phyloP scores from a whole-genome alignment of 2,329 filamentous ascomycete genomes.

The Verticillium tricorpus region DNA sequence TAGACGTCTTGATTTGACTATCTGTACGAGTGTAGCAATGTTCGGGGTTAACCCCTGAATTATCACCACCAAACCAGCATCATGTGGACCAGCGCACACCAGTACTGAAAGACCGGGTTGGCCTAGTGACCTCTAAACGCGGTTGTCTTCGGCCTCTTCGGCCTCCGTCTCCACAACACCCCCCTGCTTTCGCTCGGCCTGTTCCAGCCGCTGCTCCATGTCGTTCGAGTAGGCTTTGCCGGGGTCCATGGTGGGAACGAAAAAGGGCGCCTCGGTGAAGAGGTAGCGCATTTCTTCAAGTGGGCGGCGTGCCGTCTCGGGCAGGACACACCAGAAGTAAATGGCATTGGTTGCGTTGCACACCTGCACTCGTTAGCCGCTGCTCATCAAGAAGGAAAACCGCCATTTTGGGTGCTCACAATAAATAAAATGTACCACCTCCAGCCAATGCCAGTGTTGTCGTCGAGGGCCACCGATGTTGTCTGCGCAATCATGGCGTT shows the following conservation, averaged over 20 bases:
- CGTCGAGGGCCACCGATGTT: conserved; percentile 49
- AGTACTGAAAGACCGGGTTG: too few species aligned
- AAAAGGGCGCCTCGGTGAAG: conserved; percentile 60
- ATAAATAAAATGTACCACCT: conserved; percentile 43
- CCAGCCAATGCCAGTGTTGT: conserved; percentile 37
- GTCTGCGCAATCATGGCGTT: conserved; percentile 72
- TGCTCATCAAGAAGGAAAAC: not conserved
- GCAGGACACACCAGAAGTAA: conserved; percentile 60
- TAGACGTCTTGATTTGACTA: too few species aligned
- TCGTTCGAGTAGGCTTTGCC: conserved; percentile 38
- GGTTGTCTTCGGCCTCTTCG: not conserved
- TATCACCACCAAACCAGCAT: too few species aligned
- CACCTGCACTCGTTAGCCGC: conserved; percentile 22
- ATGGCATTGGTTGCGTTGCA: conserved; percentile 53
- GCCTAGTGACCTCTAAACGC: not conserved
- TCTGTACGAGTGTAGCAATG: too few species aligned
- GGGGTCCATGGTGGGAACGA: conserved; percentile 54
- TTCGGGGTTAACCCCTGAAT: too few species aligned
- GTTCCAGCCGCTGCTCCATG: conserved; percentile 53
- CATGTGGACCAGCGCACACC: too few species aligned
- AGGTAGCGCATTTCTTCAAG: conserved; percentile 66
- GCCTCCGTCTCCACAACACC: not conserved
- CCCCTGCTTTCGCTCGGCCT: conserved; percentile 48
- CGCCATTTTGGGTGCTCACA: conserved; percentile 15
- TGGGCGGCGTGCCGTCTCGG: conserved; percentile 60